Evolutionary conservation across 2,329 filamentous ascomycete genomes (phyloP).

Genomic region (Calcarisporium arbuscula): DNA sequence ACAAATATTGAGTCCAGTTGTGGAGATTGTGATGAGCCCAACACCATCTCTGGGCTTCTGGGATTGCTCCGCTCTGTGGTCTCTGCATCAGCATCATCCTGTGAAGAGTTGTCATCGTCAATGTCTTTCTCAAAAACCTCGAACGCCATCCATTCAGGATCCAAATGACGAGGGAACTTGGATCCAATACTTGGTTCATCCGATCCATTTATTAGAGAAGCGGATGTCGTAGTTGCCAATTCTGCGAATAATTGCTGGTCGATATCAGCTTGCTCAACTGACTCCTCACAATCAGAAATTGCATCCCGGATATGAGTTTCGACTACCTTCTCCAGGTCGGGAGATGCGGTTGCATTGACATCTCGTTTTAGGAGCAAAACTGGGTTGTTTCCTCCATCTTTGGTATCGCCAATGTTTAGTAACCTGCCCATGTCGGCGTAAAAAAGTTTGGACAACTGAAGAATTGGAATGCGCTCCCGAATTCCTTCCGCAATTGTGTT

Average conservation of each 20-base stretch:
- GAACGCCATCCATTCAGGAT: slow-evolving; percentile 86
- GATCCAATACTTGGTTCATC: too few species aligned
- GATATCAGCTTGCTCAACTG: slow-evolving; percentile 36
- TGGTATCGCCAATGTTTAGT: slow-evolving; percentile 61
- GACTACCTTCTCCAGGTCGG: slow-evolving; percentile 39
- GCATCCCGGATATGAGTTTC: background rate
- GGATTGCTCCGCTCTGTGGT: too few species aligned
- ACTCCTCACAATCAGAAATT: slow-evolving; percentile 3
- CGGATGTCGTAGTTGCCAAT: slow-evolving; percentile 4
- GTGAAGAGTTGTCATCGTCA: slow-evolving; percentile 24
- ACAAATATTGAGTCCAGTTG: slow-evolving; percentile 32
- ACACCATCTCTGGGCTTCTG: too few species aligned
- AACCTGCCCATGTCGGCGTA: slow-evolving; percentile 89
- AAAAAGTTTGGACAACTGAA: slow-evolving; percentile 77
- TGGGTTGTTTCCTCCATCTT: slow-evolving; percentile 40
- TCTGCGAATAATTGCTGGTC: slow-evolving; percentile 36
- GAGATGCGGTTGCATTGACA: slow-evolving; percentile 12
- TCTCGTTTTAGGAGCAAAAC: slow-evolving; percentile 28
- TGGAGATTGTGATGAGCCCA: too few species aligned
- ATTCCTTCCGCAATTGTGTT: slow-evolving; percentile 43
- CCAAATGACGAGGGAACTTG: slow-evolving; percentile 63
- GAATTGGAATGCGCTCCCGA: slow-evolving; percentile 45
- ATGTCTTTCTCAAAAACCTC: slow-evolving; percentile 70
- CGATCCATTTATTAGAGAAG: background rate
- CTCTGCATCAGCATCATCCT: slow-evolving; percentile 35